Conservation (phyloP, 2,329 filamentous ascomycete species). For the Fusarium citri region DNA sequence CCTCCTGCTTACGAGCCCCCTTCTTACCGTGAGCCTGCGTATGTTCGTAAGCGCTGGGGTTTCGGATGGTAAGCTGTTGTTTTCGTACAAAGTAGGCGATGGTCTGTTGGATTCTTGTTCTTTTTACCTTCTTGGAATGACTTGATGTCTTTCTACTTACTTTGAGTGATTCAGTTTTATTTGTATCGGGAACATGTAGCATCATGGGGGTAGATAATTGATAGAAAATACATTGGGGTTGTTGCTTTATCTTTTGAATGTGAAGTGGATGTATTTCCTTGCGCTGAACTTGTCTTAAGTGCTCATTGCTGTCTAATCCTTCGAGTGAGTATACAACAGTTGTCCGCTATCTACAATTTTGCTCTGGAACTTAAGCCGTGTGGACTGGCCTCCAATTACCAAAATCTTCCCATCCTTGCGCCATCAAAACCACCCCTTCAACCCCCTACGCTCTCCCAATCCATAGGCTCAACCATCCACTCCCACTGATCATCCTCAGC, state of each 20-base stretch:
- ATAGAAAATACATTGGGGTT: conserved; percentile 31
- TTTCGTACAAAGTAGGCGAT: not conserved
- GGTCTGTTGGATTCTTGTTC: not conserved
- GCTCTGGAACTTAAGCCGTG: not conserved
- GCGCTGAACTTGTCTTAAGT: not conserved
- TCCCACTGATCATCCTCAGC: conserved; percentile 50
- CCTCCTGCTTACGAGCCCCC: conserved; percentile 44
- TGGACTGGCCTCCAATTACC: not conserved
- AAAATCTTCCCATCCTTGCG: not conserved
- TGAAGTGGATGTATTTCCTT: not conserved
- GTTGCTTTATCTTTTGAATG: not conserved
- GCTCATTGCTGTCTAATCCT: not conserved
- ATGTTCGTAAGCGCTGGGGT: conserved; percentile 38
- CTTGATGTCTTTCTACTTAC: conserved; percentile 21
- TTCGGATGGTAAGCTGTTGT: conserved; percentile 9
- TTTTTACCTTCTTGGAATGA: conserved; percentile 21
- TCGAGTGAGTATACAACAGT: too few species aligned
- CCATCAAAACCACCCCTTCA: not conserved
- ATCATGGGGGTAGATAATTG: conserved; percentile 30
- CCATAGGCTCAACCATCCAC: conserved; percentile 57
- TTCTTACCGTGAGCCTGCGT: conserved; percentile 37
- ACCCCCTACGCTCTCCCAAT: conserved; percentile 49
- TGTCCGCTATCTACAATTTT: not conserved
- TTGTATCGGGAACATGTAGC: conserved; percentile 8
- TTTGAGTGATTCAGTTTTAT: conserved; percentile 4